Base-by-base conservation (phyloP, 352 stramenopile genomes). In the Globisporangium megalacanthum region DNA sequence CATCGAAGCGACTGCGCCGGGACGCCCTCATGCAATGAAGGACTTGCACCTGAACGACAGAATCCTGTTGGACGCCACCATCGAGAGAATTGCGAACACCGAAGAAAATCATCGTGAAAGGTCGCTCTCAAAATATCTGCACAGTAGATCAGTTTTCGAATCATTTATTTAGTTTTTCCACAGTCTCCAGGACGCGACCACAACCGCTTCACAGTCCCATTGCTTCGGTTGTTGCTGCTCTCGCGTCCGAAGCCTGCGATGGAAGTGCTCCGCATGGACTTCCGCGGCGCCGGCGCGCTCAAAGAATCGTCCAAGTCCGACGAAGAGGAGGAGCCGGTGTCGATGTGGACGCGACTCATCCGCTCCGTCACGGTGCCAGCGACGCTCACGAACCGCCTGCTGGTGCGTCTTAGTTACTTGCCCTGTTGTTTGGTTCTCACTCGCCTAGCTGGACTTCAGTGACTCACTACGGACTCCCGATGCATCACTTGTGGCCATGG, bases 291-390 rank as follows among this genome's bases (percentile, higher is more conserved):
- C n/a, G 59, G 60, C n/a, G 52, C 44, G 46, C 25, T 60, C 14
- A 29, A 11, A 29, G 25, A 29, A 1, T 29, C 25, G 25, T 29
- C 25, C 25, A 29, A 29, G 25, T 29, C 25, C 25, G 25, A 29
- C 37, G 37, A 46, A 13, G 48, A 54, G 25, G 49, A 17, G 15
- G 15, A 22, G 5, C 13, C 35, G 9, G 19, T 58, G 9, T 77
- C 73, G 15, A 61, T 86, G 37, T 85, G 73, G 75, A 73, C 72
- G 48, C 72, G 75, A 20, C 60, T 88, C 37, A 64, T 88, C 8
- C 78, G 81, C 39, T 72, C 69, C 14, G 77, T 88, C 42, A 52
- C 73, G 1, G 22, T 68, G 0, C 62, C 66, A 14, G 62, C 56
- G 10, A 59, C 73, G 15, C 48, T 63, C 17, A 35, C 60, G 2